A percentile compares a stretch with the other conserved stretches of the same genome.
Conservation (phyloP, 2,329 filamentous ascomycete species). For the Colletotrichum higginsianum region DNA sequence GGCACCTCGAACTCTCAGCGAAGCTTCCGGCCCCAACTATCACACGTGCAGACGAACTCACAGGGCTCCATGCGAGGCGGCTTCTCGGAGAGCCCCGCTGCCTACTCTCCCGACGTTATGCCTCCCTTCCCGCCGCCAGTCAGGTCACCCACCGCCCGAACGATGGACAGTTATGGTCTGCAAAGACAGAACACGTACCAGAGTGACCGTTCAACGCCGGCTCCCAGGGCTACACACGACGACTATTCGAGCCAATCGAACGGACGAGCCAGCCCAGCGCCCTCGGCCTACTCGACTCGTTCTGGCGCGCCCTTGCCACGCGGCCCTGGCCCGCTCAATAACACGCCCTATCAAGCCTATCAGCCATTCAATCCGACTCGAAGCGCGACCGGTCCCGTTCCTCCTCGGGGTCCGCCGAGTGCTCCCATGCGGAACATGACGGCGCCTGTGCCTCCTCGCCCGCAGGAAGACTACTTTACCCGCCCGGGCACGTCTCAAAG, state of each 20-base stretch:
- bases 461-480: slow-evolving; percentile 49
- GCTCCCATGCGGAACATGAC: slow-evolving; percentile 63
- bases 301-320: slow-evolving; percentile 43
- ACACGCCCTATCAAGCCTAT: slow-evolving; percentile 41
- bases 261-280: slow-evolving; percentile 52
- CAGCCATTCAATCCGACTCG: slow-evolving; percentile 51
- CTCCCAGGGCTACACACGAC: slow-evolving; percentile 36
- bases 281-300: slow-evolving; percentile 48
- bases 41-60: slow-evolving; percentile 45
- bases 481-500: slow-evolving; percentile 49
- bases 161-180: slow-evolving; percentile 50
- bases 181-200: slow-evolving; percentile 34
- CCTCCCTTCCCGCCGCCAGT: slow-evolving; percentile 52
- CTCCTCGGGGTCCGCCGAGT: slow-evolving; percentile 52
- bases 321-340: slow-evolving; percentile 44
- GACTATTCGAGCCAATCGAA: slow-evolving; percentile 46
- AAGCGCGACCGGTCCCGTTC: slow-evolving; percentile 58
- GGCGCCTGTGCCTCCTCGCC: slow-evolving; percentile 51
- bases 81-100: slow-evolving; percentile 50
- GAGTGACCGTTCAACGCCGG: slow-evolving; percentile 26
- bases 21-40: slow-evolving; percentile 49
- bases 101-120: slow-evolving; percentile 48
- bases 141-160: slow-evolving; percentile 51
- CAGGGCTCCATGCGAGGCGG: slow-evolving; percentile 39
- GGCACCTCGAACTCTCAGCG: slow-evolving; percentile 56